Evolutionary conservation across 129 eudicot genomes (phyloP).

Genomic region (Centella asiatica): DNA sequence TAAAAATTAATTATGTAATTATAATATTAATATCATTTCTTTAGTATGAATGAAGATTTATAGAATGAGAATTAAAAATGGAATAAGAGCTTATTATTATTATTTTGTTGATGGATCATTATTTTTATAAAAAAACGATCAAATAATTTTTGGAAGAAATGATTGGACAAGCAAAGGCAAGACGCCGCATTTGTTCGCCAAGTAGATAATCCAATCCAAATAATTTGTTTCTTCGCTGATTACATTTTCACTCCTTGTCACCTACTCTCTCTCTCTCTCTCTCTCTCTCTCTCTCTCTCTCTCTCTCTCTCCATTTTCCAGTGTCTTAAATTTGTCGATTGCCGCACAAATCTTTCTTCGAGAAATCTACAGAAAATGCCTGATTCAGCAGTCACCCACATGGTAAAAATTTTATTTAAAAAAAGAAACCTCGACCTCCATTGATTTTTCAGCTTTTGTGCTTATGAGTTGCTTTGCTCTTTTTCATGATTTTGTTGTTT

Average conservation of each 20-base stretch:
- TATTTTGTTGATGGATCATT: too few relatives aligned
- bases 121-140: too few relatives aligned
- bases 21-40: too few relatives aligned
- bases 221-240: background rate
- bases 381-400: background rate
- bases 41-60: too few relatives aligned
- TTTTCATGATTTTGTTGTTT: background rate
- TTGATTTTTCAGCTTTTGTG: background rate
- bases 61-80: too few relatives aligned
- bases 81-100: too few relatives aligned
- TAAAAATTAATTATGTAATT: too few relatives aligned
- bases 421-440: background rate
- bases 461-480: background rate
- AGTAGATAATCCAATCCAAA: background rate
- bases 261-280: background rate
- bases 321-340: background rate
- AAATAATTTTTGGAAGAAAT: too few relatives aligned
- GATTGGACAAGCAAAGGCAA: too few relatives aligned
- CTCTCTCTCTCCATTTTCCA: background rate
- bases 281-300: background rate
- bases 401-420: background rate
- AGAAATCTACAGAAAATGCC: background rate
- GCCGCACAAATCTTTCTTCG: background rate
- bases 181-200: background rate
- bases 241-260: background rate